A percentile compares a stretch with the other conserved stretches of the same genome.
Evolutionary conservation across 345 rosid genomes (phyloP).

Genomic region (Combretum micranthum): DNA sequence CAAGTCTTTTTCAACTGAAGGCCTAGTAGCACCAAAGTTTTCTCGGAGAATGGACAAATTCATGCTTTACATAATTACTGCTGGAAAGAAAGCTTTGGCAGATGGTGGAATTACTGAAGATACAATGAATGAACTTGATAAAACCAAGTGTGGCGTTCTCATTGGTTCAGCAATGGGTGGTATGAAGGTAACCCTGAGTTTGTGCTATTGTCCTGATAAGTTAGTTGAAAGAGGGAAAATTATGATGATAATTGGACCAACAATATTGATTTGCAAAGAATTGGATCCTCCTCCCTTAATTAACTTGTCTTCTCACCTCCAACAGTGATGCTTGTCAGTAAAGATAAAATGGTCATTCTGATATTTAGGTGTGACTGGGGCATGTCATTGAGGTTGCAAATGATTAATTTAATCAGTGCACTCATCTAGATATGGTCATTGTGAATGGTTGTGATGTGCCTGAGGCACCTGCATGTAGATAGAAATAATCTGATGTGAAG

Average conservation of each 20-base stretch:
- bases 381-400: too few species aligned
- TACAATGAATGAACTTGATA: constrained; percentile 69
- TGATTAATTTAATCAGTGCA: too few species aligned
- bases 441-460: too few species aligned
- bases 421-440: too few species aligned
- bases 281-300: not conserved
- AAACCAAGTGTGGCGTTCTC: constrained; percentile 79
- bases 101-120: constrained; percentile 82
- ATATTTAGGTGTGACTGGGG: too few species aligned
- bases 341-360: too few species aligned
- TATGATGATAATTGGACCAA: too few species aligned
- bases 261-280: not conserved
- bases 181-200: constrained; percentile 55
- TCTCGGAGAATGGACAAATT: constrained; percentile 92
- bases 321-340: not conserved
- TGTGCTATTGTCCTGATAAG: not conserved
- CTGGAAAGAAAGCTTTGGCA: constrained; percentile 91
- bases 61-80: constrained; percentile 90
- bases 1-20: constrained; percentile 74
- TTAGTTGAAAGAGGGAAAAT: constrained; percentile 1
- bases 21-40: constrained; percentile 81
- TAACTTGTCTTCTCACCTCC: not conserved
- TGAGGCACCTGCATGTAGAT: too few species aligned
- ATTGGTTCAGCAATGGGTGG: constrained; percentile 97
- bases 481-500: too few species aligned